Conservation (phyloP, 2,329 filamentous ascomycete species). For the Cyanodermella asteris region DNA sequence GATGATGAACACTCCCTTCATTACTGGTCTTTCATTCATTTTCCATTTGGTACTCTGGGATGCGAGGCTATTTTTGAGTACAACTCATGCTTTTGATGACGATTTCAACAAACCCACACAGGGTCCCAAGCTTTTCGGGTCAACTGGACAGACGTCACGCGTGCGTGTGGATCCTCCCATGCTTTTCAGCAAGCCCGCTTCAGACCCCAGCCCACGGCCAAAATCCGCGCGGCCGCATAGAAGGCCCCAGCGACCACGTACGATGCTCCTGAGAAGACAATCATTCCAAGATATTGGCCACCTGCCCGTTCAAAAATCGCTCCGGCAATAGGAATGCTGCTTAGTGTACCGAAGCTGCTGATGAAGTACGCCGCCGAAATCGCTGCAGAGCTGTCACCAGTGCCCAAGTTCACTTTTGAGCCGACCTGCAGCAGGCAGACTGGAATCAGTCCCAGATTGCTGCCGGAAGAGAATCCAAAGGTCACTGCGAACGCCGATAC, state of each 20-base stretch:
- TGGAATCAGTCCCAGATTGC: constrained; percentile 17
- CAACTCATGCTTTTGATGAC: no score
- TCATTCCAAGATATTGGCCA: constrained; percentile 12
- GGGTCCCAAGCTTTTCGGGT: no score
- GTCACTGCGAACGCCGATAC: constrained; percentile 12
- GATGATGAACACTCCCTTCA: no score
- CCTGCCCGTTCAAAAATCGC: constrained; percentile 9
- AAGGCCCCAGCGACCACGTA: constrained; percentile 9
- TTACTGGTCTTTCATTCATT: no score
- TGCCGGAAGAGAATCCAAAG: constrained; percentile 17
- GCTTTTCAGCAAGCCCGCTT: neutral
- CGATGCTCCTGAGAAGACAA: constrained; percentile 10
- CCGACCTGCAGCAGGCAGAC: constrained; percentile 26
- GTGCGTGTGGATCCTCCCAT: no score
- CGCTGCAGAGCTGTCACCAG: constrained; percentile 15
- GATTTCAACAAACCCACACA: no score
- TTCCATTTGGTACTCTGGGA: no score
- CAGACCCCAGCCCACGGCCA: neutral
- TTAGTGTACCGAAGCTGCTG: constrained; percentile 12
- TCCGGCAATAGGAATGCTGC: constrained; percentile 14
- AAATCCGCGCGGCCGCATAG: constrained; percentile 3
- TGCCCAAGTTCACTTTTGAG: constrained; percentile 17
- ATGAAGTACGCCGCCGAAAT: constrained; percentile 10
- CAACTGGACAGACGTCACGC: no score
- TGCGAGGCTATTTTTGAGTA: no score